A percentile compares a stretch with the other conserved stretches of the same genome.
phyloP scores from a whole-genome alignment of 2,329 filamentous ascomycete genomes.

The Furcasterigmium sp. region DNA sequence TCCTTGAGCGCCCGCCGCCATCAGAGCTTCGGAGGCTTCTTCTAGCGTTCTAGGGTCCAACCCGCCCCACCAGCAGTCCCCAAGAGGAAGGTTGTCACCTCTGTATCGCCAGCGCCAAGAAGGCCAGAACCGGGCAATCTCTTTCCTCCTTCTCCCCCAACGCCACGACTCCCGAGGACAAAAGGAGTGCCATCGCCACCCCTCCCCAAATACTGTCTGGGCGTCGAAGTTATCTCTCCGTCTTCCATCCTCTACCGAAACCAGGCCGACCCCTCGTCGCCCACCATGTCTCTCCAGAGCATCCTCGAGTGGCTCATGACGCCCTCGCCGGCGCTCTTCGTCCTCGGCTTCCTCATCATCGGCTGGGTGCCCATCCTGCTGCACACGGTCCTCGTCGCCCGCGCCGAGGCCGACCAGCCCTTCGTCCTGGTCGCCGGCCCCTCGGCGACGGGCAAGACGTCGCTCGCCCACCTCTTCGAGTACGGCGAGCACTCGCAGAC shows the following conservation, averaged over 20 bases:
- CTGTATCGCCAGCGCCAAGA: not conserved
- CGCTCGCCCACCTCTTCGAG: constrained; percentile 71
- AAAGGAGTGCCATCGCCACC: no score
- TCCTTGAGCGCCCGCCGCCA: no score
- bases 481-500: constrained; percentile 33
- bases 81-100: not conserved
- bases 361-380: constrained; percentile 71
- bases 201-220: no score
- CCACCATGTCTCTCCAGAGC: constrained; percentile 31
- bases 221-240: no score
- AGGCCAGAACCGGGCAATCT: constrained; percentile 1
- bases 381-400: constrained; percentile 68
- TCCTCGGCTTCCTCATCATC: constrained; percentile 65
- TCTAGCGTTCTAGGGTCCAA: not conserved
- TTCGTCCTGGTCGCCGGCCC: constrained; percentile 79
- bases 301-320: constrained; percentile 50
- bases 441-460: constrained; percentile 80
- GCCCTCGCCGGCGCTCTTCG: constrained; percentile 57
- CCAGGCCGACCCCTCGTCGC: not conserved
- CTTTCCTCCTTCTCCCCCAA: no score
- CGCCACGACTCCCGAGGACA: no score
- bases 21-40: no score
- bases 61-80: not conserved
- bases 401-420: constrained; percentile 61
- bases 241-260: not conserved